phyloP scores from a whole-genome alignment of 768 basidiomycete genomes.

The Tubosaeta sp. region DNA sequence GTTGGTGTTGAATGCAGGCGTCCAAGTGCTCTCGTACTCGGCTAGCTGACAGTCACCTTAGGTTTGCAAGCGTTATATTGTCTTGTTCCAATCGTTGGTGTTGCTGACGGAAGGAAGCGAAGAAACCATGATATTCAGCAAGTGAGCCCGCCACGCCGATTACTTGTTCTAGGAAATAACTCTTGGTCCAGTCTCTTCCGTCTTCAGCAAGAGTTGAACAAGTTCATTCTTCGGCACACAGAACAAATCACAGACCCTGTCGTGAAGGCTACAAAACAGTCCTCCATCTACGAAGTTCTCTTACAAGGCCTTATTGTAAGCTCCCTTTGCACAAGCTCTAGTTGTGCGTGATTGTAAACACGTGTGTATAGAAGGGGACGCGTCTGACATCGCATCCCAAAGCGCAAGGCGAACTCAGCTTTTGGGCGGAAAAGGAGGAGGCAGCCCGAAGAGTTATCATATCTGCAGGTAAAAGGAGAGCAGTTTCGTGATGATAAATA shows the following conservation, averaged over 20 bases:
- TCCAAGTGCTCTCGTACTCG: not conserved
- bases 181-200: constrained; percentile 61
- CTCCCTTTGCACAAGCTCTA: constrained; percentile 7
- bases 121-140: constrained; percentile 95
- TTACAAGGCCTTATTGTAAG: constrained; percentile 75
- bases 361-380: constrained; percentile 50
- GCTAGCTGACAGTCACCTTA: constrained; percentile 14
- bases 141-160: constrained; percentile 49
- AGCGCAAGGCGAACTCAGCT: constrained; percentile 79
- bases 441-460: constrained; percentile 63
- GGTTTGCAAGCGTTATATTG: constrained; percentile 77
- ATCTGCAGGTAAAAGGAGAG: constrained; percentile 32
- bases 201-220: constrained; percentile 78
- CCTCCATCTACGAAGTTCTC: constrained; percentile 69
- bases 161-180: not conserved
- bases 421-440: constrained; percentile 85
- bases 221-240: constrained; percentile 71
- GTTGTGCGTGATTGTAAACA: not conserved
- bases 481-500: constrained; percentile 16
- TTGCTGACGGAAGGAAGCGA: constrained; percentile 78
- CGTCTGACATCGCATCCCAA: constrained; percentile 76
- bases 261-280: constrained; percentile 63
- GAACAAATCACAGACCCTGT: constrained; percentile 58
- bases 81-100: constrained; percentile 79
- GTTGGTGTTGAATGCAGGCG: constrained; percentile 55